Percentiles rank a stretch among this genome's conserved stretches.
These are phyloP conservation scores for Plasmodium malariae DNA, from an alignment of 169 alveolate species.

Conservation along the genomic window DNA sequence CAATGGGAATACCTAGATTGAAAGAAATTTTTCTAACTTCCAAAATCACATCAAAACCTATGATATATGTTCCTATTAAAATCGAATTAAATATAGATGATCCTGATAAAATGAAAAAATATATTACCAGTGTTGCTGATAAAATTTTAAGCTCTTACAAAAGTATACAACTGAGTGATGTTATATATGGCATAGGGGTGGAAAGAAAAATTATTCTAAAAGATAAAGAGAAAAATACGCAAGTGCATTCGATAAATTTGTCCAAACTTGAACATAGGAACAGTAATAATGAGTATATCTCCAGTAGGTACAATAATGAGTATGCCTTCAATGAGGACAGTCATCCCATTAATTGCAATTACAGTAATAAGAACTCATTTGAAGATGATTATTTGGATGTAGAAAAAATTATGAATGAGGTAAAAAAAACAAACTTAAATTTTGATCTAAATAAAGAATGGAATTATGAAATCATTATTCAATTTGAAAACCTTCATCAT, in stretches of 20 bases:
- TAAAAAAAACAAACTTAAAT: constrained; percentile 28
- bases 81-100: constrained; percentile 17
- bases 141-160: constrained; percentile 89
- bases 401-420: constrained; percentile 21
- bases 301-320: neutral
- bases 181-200: constrained; percentile 87
- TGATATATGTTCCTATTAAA: constrained; percentile 81
- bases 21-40: constrained; percentile 95
- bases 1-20: constrained; percentile 99
- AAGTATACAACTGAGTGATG: constrained; percentile 89
- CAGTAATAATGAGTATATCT: constrained; percentile 48
- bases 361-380: too few relatives aligned
- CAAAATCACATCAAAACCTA: constrained; percentile 86
- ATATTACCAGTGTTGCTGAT: constrained; percentile 87
- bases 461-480: constrained; percentile 90
- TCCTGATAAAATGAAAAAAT: constrained; percentile 58
- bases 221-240: neutral
- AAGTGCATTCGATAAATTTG: constrained; percentile 1
- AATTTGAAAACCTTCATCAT: constrained; percentile 87
- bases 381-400: neutral
- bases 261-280: constrained; percentile 25
- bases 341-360: neutral
- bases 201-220: constrained; percentile 69
- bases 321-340: neutral
- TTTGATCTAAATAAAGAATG: constrained; percentile 78